Evolutionary conservation across 192 early-diverging fungal species (phyloP), one percentile per base, ranked within the genome.

Genomic region (Linnemannia elongata): DNA sequence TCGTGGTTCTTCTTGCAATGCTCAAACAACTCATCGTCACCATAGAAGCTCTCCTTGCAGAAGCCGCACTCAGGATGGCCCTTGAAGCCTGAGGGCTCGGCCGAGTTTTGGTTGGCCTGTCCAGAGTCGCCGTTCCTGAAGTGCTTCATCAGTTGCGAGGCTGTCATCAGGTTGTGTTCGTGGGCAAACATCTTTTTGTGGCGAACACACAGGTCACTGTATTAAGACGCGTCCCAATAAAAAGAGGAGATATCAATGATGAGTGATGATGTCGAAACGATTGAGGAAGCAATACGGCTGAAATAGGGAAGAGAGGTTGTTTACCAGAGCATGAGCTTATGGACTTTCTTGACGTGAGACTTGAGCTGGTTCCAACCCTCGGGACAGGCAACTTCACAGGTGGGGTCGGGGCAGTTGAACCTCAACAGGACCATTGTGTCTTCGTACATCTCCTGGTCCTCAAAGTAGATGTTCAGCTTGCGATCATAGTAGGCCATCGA

Each of bases 1-100:
- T 99, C 98, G 88, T 99, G 98, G 78, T 93, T 94, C 68, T 97
- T 93, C 20, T 95, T 91, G 80, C 98, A 99, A 89, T 99, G 98
- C 35, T 96, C 95, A 89, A 93, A 98, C n/a, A 99, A 90, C 83
- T 98, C 97, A 82, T 99, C 98, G 66, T 96, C 92, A 30, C 95
- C 96, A 87, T 98, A 99, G 75, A 97, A 99, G 49, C 91, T 82
- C 38, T 76, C 91, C 45, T 90, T 88, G 87, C 98, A 99, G 88
- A 99, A 99, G 6, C 93, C 94, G 84, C 98, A 99, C 68, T 94
- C 89, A 6, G 98, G 98, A 81, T 99, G 98, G 17, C 98, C 96
- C 15, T 83, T 92, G 79, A 96, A 96, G 6, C 95, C 95, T 0
- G 92, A 90, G 8, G 91, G 90, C 36, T 91, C 91, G 20, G 90